Percentiles rank a stretch among this genome's conserved stretches.
Conservation (phyloP, 257 asterid genomes). For the Solanum peruvianum region DNA sequence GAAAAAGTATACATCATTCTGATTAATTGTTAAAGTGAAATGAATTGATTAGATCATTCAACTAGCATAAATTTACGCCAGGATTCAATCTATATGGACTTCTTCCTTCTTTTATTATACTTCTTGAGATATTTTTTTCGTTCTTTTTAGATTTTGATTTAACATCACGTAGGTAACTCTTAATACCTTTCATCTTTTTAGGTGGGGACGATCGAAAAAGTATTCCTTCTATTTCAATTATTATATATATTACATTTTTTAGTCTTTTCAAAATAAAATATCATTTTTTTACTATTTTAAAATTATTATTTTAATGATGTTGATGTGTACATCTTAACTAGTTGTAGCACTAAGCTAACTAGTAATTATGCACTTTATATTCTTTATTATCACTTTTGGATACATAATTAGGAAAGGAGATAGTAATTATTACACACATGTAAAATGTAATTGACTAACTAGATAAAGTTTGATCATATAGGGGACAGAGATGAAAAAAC, state of each 20-base stretch:
- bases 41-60: neutral
- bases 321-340: neutral
- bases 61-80: neutral
- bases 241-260: no score
- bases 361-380: neutral
- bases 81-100: neutral
- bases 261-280: no score
- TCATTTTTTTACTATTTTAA: neutral
- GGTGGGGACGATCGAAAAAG: neutral
- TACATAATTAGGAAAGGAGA: neutral
- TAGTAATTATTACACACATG: neutral
- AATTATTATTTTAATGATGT: neutral
- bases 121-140: neutral
- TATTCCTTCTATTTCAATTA: neutral
- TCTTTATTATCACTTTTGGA: neutral
- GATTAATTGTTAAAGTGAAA: neutral
- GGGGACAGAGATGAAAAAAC: neutral
- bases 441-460: neutral
- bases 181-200: neutral
- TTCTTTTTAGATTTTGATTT: no score
- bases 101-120: neutral
- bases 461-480: neutral
- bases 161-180: neutral
- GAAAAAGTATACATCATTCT: neutral
- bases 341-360: neutral